phyloP scores from a whole-genome alignment of 2,329 filamentous ascomycete species.

The Zymoseptoria ardabiliae region DNA sequence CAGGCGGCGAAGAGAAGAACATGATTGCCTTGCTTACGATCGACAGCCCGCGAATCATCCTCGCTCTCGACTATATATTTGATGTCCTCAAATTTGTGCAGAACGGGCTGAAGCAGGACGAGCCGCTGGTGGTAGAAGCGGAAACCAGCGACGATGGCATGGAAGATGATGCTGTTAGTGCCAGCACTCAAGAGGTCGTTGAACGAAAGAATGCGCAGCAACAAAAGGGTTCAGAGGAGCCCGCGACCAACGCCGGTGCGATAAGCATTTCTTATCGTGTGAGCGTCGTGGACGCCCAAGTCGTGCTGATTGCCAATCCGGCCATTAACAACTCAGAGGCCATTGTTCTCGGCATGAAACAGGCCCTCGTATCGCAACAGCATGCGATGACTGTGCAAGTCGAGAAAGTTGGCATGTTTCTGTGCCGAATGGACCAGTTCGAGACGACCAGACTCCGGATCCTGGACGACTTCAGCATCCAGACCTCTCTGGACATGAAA shows the following conservation, averaged over 20 bases:
- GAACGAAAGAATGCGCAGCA: constrained; percentile 25
- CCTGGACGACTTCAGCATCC: constrained; percentile 90
- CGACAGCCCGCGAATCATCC: constrained; percentile 89
- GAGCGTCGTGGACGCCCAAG: constrained; percentile 91
- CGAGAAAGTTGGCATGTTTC: constrained; percentile 92
- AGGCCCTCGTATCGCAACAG: constrained; percentile 86
- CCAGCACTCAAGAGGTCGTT: constrained; percentile 26
- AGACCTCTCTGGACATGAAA: constrained; percentile 75
- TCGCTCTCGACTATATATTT: constrained; percentile 92
- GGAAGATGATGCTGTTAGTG: constrained; percentile 43
- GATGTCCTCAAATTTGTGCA: constrained; percentile 78
- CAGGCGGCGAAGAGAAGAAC: constrained; percentile 70
- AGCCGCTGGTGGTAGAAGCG: constrained; percentile 56
- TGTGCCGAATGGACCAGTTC: constrained; percentile 97
- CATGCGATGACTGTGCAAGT: constrained; percentile 91
- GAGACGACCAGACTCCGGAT: constrained; percentile 85
- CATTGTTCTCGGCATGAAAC: constrained; percentile 89
- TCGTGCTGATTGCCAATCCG: constrained; percentile 94
- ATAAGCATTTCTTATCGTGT: constrained; percentile 82
- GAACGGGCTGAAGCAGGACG: constrained; percentile 53
- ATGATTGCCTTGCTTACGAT: constrained; percentile 88
- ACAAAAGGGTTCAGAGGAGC: background rate
- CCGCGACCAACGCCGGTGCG: constrained; percentile 33
- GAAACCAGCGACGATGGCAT: constrained; percentile 41
- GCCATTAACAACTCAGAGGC: constrained; percentile 85